Percentiles rank a stretch among this genome's conserved stretches.
Conservation (phyloP, 148 eudicot species). For the Diospyros lotus region DNA sequence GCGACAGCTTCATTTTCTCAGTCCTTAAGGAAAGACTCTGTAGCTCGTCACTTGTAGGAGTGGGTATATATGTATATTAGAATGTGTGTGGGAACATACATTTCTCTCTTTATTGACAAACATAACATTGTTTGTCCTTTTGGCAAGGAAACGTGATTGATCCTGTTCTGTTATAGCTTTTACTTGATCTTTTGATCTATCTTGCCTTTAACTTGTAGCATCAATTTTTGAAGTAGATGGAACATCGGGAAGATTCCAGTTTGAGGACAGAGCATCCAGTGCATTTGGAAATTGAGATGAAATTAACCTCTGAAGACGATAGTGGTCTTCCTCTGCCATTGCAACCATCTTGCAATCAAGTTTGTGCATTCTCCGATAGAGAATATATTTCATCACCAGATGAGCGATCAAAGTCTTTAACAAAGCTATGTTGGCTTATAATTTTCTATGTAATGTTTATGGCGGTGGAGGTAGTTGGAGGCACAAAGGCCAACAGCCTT, state of each 20-base stretch:
- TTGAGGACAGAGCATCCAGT: slow-evolving; percentile 5
- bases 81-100: background rate
- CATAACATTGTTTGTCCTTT: background rate
- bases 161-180: background rate
- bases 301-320: slow-evolving; percentile 7
- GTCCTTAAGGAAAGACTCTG: too few species aligned
- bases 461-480: slow-evolving; percentile 44
- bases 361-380: slow-evolving; percentile 37
- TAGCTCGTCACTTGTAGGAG: too few species aligned
- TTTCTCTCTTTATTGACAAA: background rate
- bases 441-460: slow-evolving; percentile 33
- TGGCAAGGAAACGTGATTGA: slow-evolving; percentile 4
- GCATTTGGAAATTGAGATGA: slow-evolving; percentile 13
- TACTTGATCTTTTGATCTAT: background rate
- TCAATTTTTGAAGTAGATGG: slow-evolving; percentile 21
- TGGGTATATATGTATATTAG: too few species aligned
- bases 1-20: too few species aligned
- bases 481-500: slow-evolving; percentile 50
- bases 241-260: slow-evolving; percentile 12
- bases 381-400: slow-evolving; percentile 20
- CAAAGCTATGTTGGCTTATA: slow-evolving; percentile 40
- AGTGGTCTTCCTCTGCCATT: slow-evolving; percentile 5
- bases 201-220: background rate
- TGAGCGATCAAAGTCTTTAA: slow-evolving; percentile 27
- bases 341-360: slow-evolving; percentile 21